Conservation (phyloP, 192 early-diverging fungal genomes). For the Rhizoclosmatium sp. region DNA sequence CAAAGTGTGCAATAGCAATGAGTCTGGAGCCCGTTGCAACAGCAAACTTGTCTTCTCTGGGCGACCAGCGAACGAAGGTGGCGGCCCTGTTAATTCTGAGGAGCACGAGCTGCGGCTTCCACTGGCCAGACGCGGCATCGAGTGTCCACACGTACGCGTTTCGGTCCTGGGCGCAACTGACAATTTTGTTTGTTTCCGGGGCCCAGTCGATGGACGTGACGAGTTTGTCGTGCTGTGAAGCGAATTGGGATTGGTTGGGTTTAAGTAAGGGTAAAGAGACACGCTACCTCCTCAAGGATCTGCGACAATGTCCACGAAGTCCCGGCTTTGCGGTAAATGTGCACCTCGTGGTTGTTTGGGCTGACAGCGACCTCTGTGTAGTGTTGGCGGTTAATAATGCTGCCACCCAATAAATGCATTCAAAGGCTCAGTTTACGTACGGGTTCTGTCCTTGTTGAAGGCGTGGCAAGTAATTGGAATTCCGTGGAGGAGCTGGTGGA, state of each 20-base stretch:
- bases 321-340: conserved; percentile 78
- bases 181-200: conserved; percentile 91
- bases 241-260: not conserved
- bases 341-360: conserved; percentile 89
- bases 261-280: not conserved
- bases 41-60: conserved; percentile 97
- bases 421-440: conserved; percentile 54
- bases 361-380: conserved; percentile 83
- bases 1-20: conserved; percentile 95
- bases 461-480: conserved; percentile 89
- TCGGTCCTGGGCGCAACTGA: conserved; percentile 97
- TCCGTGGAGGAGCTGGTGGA: conserved; percentile 69
- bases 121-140: conserved; percentile 63
- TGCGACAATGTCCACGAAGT: conserved; percentile 69
- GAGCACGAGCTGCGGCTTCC: conserved; percentile 92
- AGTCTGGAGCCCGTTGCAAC: conserved; percentile 91
- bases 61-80: conserved; percentile 92
- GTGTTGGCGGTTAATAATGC: not conserved
- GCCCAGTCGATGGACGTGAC: conserved; percentile 97
- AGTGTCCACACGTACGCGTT: conserved; percentile 98
- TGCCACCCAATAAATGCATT: not conserved
- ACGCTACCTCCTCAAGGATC: conserved; percentile 74
- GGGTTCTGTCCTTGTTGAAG: conserved; percentile 88
- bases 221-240: conserved; percentile 86
- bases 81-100: conserved; percentile 97